phyloP scores from a whole-genome alignment of 1,284 basidiomycete species.

The Vanrija humicola region DNA sequence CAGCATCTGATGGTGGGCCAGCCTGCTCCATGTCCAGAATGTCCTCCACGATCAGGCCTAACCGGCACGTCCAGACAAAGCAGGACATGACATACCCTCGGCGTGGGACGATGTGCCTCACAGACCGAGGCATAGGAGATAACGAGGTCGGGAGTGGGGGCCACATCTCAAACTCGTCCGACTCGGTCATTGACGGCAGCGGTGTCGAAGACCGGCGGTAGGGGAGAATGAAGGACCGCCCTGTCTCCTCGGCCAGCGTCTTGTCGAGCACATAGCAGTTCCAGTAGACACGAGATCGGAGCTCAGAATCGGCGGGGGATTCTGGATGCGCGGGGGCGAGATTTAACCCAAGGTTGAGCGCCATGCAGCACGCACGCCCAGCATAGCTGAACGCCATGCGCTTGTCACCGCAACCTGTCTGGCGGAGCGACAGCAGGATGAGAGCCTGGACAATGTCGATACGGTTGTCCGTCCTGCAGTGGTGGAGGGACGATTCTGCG shows the following conservation, averaged over 20 bases:
- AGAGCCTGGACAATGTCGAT: conserved; percentile 45
- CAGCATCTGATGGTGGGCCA: conserved; percentile 9
- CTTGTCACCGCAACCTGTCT: conserved; percentile 50
- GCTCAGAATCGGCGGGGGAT: conserved; percentile 42
- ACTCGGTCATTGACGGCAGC: conserved; percentile 44
- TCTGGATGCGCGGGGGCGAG: conserved; percentile 24
- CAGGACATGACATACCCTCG: conserved; percentile 35
- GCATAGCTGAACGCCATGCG: conserved; percentile 46
- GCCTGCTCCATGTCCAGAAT: conserved; percentile 37
- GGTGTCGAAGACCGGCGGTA: conserved; percentile 47
- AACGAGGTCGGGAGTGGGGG: conserved; percentile 32
- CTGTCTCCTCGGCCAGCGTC: conserved; percentile 49
- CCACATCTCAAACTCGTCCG: conserved; percentile 50
- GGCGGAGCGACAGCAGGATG: conserved; percentile 48
- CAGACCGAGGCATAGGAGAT: conserved; percentile 17
- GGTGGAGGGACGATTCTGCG: conserved; percentile 32
- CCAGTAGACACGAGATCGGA: conserved; percentile 49
- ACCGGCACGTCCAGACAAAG: conserved; percentile 41
- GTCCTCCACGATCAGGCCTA: conserved; percentile 42
- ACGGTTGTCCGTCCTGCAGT: conserved; percentile 25
- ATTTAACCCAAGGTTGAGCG: conserved; percentile 49
- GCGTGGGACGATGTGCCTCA: conserved; percentile 26
- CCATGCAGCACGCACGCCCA: conserved; percentile 48
- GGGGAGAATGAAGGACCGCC: conserved; percentile 46
- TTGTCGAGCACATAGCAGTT: conserved; percentile 51